Conservation (phyloP, 345 rosid species). For the Lumnitzera littorea region DNA sequence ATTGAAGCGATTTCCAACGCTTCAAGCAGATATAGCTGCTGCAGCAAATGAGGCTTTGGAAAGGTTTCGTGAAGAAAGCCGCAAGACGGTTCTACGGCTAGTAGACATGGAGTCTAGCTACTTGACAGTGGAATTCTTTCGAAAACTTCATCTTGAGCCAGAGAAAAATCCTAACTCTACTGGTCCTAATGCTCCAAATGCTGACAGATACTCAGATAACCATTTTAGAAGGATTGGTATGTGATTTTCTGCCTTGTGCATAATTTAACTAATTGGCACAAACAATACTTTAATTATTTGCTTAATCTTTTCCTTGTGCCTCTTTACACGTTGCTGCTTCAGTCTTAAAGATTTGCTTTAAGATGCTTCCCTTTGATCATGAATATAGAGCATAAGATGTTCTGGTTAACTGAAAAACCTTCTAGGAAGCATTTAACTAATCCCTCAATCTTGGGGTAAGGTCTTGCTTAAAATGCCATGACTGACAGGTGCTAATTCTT, state of each 20-base stretch:
- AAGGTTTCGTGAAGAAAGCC: conserved; percentile 89
- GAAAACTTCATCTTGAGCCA: conserved; percentile 82
- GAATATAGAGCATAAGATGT: neutral
- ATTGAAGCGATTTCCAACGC: conserved; percentile 89
- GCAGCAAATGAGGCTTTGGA: conserved; percentile 92
- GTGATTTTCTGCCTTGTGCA: neutral
- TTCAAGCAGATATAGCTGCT: conserved; percentile 78
- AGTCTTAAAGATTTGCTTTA: neutral
- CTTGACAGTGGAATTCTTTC: conserved; percentile 90
- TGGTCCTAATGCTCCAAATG: conserved; percentile 38
- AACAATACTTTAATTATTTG: too few relatives aligned
- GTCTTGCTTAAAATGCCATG: neutral
- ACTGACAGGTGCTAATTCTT: conserved; percentile 5
- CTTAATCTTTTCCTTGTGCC: too few relatives aligned
- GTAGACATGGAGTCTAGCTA: conserved; percentile 99
- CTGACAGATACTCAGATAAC: conserved; percentile 61
- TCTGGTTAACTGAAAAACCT: too few relatives aligned
- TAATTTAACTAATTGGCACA: too few relatives aligned
- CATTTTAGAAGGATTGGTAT: conserved; percentile 89
- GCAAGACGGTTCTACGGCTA: conserved; percentile 74
- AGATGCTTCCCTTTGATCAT: neutral
- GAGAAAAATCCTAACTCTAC: conserved; percentile 50
- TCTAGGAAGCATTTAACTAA: too few relatives aligned
- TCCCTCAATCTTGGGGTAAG: too few relatives aligned
- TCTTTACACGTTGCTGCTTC: too few relatives aligned